These are phyloP conservation scores for Theileria annulata DNA, from an alignment of 169 alveolate species.

Conservation along the genomic window DNA sequence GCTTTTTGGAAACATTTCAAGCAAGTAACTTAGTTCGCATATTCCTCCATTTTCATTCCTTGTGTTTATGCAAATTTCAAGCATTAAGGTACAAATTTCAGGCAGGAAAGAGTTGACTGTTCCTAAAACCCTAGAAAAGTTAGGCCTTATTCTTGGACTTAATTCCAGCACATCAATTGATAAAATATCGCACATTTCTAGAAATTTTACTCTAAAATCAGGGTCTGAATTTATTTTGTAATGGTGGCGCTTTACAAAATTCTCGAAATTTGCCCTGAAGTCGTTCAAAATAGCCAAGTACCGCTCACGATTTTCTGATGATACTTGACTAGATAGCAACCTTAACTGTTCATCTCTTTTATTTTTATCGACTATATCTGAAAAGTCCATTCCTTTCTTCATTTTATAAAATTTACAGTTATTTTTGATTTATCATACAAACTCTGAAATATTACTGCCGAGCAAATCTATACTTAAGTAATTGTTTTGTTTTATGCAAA, in stretches of 20 bases:
- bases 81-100: conserved; percentile 16
- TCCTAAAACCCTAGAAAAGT: not conserved
- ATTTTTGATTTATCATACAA: not conserved
- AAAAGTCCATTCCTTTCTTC: conserved; percentile 51
- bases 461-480: conserved; percentile 29
- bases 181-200: conserved; percentile 48
- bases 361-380: conserved; percentile 25
- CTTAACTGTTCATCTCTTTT: conserved; percentile 18
- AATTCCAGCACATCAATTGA: conserved; percentile 38
- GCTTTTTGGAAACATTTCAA: conserved; percentile 24
- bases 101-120: not conserved
- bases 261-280: conserved; percentile 15
- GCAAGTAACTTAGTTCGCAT: conserved; percentile 25
- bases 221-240: conserved; percentile 31
- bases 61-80: conserved; percentile 48
- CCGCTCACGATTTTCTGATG: conserved; percentile 19
- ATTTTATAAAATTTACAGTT: not conserved
- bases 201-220: conserved; percentile 39
- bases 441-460: not conserved
- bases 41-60: conserved; percentile 50
- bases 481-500: not conserved
- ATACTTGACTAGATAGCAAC: conserved; percentile 11
- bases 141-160: not conserved
- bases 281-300: conserved; percentile 23
- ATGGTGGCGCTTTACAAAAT: conserved; percentile 28